phyloP scores from a whole-genome alignment of 2,329 filamentous ascomycete genomes.

The Paecilomyces niveus region DNA sequence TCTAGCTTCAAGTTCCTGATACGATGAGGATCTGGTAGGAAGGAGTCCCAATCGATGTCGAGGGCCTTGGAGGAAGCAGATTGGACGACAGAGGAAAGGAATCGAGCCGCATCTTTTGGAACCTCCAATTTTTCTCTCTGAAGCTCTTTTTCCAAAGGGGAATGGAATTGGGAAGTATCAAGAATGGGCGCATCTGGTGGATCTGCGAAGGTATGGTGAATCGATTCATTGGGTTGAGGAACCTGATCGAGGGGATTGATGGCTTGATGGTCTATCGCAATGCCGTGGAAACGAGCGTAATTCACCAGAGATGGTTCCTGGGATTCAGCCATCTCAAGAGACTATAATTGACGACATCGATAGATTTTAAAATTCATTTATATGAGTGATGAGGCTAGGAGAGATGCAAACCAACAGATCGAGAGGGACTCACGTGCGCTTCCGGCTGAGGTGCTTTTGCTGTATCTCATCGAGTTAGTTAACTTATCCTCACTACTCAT shows the following conservation, averaged over 20 bases:
- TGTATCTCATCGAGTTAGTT: not conserved
- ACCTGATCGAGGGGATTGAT: slow-evolving; percentile 17
- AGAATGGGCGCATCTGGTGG: slow-evolving; percentile 14
- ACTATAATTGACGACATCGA: not conserved
- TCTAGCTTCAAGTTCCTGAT: slow-evolving; percentile 35
- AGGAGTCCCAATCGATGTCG: slow-evolving; percentile 10
- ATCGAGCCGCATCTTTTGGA: slow-evolving; percentile 18
- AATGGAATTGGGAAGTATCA: slow-evolving; percentile 8
- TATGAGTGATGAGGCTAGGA: not conserved
- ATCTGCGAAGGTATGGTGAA: slow-evolving; percentile 12
- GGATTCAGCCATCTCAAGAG: slow-evolving; percentile 7
- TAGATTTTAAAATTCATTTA: not conserved
- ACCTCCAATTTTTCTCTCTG: slow-evolving; percentile 27
- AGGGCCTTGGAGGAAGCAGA: slow-evolving; percentile 6
- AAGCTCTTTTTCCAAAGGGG: slow-evolving; percentile 6
- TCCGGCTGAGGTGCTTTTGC: not conserved
- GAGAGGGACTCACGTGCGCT: not conserved
- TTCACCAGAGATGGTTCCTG: slow-evolving; percentile 35
- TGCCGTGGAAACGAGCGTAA: slow-evolving; percentile 41
- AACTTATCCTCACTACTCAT: not conserved
- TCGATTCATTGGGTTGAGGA: slow-evolving; percentile 3
- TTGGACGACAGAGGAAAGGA: slow-evolving; percentile 24
- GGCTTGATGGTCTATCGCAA: slow-evolving; percentile 31
- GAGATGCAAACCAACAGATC: not conserved
- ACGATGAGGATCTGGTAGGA: slow-evolving; percentile 13